phyloP scores from a whole-genome alignment of 371 early-diverging fungal species.

The Apophysomyces elegans region DNA sequence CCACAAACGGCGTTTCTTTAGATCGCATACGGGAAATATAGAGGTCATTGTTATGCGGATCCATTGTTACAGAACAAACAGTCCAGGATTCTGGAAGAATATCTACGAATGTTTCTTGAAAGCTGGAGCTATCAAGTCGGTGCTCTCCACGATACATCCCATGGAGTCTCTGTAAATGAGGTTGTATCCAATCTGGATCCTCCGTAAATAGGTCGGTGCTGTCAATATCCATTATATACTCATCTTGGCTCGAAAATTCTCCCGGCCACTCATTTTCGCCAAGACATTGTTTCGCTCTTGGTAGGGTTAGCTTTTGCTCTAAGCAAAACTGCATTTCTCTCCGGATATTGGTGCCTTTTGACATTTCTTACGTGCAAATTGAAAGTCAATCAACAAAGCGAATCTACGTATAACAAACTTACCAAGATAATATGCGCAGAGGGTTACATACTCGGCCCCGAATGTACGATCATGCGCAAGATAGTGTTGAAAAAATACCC shows the following conservation, averaged over 20 bases:
- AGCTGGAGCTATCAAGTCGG: constrained; percentile 35
- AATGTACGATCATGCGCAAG: constrained; percentile 16
- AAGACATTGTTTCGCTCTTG: constrained; percentile 12
- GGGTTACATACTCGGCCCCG: constrained; percentile 22
- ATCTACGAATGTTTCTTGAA: constrained; percentile 54
- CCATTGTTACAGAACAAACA: constrained; percentile 77
- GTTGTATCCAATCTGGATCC: constrained; percentile 25
- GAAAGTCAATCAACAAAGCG: no score
- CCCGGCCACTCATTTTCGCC: constrained; percentile 39
- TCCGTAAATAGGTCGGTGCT: constrained; percentile 2
- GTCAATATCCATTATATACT: constrained; percentile 21
- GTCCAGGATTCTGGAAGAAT: constrained; percentile 69
- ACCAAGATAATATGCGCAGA: constrained; percentile 41
- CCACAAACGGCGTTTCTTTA: constrained; percentile 55
- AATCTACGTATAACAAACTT: constrained; percentile 13
- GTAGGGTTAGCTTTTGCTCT: constrained; percentile 36
- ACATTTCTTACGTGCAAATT: constrained; percentile 35
- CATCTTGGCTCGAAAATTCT: neutral
- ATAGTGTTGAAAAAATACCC: constrained; percentile 32
- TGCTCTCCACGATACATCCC: constrained; percentile 44
- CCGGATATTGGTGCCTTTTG: constrained; percentile 51
- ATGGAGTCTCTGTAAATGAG: constrained; percentile 36
- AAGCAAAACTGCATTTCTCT: constrained; percentile 59
- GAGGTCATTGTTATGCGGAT: constrained; percentile 62
- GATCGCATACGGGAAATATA: constrained; percentile 66